phyloP scores from a whole-genome alignment of 108 stramenopile genomes.

The Cyclotella sp. region DNA sequence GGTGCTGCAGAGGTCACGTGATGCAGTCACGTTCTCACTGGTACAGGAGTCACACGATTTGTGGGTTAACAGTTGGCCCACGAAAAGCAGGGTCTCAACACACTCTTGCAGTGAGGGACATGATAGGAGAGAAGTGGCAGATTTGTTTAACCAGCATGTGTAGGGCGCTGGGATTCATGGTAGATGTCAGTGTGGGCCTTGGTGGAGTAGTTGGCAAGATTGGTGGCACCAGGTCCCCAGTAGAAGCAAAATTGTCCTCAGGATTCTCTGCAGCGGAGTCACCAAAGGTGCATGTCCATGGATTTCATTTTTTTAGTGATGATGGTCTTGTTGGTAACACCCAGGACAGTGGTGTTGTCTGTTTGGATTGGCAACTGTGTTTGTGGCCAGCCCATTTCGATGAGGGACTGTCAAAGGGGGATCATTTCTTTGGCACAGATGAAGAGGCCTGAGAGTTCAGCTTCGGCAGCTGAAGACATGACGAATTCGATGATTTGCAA shows the following conservation, averaged over 20 bases:
- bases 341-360: constrained; percentile 6
- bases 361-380: neutral
- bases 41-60: no score
- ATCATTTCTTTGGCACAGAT: neutral
- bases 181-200: no score
- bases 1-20: no score
- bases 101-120: no score
- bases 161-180: no score
- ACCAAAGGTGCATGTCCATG: neutral
- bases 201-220: no score
- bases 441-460: neutral
- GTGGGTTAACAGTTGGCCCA: no score
- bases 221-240: neutral
- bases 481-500: neutral
- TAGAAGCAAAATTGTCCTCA: neutral
- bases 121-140: no score
- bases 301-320: neutral
- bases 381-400: neutral
- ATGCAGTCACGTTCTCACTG: no score
- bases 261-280: neutral
- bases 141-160: no score
- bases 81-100: no score
- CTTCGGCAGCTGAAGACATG: neutral
- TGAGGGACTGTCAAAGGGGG: neutral
- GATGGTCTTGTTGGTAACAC: constrained; percentile 5